Percentiles rank a stretch among this genome's conserved stretches.
Conservation (phyloP, 768 basidiomycete species). For the Cyclocybe cylindracea region DNA sequence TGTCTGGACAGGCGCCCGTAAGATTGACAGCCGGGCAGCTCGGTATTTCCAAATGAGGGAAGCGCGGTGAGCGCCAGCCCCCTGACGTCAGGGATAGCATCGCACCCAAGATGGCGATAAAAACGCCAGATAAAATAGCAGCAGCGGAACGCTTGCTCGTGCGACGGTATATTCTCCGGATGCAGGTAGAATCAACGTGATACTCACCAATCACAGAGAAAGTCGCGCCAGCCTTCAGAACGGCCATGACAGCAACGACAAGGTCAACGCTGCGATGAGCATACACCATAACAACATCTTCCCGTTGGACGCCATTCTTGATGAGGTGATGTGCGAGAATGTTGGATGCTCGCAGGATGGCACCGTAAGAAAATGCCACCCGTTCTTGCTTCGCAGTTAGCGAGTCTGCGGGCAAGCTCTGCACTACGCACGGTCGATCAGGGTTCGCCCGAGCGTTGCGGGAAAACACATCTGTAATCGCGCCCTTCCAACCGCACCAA, state of each 20-base stretch:
- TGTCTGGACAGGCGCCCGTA: too few species aligned
- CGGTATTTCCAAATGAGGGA: too few species aligned
- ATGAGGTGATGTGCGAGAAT: conserved; percentile 89
- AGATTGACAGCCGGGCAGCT: too few species aligned
- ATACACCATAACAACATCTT: conserved; percentile 98
- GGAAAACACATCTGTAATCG: conserved; percentile 95
- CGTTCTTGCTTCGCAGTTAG: conserved; percentile 49
- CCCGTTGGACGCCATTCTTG: conserved; percentile 81
- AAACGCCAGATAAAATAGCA: neutral
- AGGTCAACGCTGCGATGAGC: conserved; percentile 96
- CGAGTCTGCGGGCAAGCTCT: conserved; percentile 55
- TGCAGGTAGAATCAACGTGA: neutral
- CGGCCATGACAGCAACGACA: conserved; percentile 95
- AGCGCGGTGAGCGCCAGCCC: too few species aligned
- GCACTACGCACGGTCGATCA: conserved; percentile 86
- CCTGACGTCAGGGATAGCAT: too few species aligned
- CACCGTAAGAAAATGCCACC: conserved; percentile 71
- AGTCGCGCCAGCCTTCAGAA: conserved; percentile 92
- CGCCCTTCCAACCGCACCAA: conserved; percentile 98
- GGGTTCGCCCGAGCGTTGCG: conserved; percentile 80
- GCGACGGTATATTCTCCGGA: neutral
- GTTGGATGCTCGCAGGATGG: conserved; percentile 85
- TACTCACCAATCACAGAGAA: conserved; percentile 93
- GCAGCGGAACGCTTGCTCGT: neutral
- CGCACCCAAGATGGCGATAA: neutral